Evolutionary conservation across 192 early-diverging fungal genomes (phyloP).

Genomic region (Entophlyctis helioformis): DNA sequence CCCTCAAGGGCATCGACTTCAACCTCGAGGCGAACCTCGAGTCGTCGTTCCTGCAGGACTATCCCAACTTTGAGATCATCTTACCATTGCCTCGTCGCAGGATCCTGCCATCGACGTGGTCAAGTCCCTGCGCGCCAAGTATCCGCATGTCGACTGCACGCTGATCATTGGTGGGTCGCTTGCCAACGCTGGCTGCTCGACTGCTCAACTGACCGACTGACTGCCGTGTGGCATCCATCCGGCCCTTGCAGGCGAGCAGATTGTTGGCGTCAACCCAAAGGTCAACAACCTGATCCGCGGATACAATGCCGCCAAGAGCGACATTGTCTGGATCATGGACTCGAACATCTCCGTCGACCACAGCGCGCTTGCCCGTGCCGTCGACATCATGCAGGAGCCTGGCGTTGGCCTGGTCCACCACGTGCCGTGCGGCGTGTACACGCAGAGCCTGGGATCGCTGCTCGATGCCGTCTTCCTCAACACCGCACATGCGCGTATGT

Average conservation of each 20-base stretch:
- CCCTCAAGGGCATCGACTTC: slow-evolving; percentile 84
- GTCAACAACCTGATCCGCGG: slow-evolving; percentile 86
- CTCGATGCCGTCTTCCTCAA: slow-evolving; percentile 81
- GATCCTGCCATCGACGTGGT: slow-evolving; percentile 80
- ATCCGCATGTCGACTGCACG: slow-evolving; percentile 60
- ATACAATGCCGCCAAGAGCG: slow-evolving; percentile 63
- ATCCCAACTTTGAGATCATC: slow-evolving; percentile 78
- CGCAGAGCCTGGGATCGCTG: slow-evolving; percentile 61
- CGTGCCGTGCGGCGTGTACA: slow-evolving; percentile 64
- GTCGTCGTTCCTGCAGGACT: slow-evolving; percentile 79
- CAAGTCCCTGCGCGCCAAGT: slow-evolving; percentile 49
- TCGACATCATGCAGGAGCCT: slow-evolving; percentile 57
- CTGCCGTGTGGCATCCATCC: too few species aligned
- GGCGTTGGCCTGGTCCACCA: slow-evolving; percentile 93
- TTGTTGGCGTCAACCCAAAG: slow-evolving; percentile 89
- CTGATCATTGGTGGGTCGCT: slow-evolving; percentile 63
- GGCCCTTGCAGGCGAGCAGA: slow-evolving; percentile 49
- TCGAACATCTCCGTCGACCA: slow-evolving; percentile 76
- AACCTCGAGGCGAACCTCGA: slow-evolving; percentile 70
- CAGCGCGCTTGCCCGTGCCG: slow-evolving; percentile 67
- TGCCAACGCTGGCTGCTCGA: too few species aligned
- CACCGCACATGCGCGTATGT: slow-evolving; percentile 91
- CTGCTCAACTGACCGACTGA: too few species aligned
- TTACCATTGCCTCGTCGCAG: slow-evolving; percentile 68
- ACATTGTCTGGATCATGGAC: slow-evolving; percentile 92